These are phyloP conservation scores for Fomitopsis serialis DNA, from an alignment of 768 basidiomycete genomes.

Conservation along the genomic window DNA sequence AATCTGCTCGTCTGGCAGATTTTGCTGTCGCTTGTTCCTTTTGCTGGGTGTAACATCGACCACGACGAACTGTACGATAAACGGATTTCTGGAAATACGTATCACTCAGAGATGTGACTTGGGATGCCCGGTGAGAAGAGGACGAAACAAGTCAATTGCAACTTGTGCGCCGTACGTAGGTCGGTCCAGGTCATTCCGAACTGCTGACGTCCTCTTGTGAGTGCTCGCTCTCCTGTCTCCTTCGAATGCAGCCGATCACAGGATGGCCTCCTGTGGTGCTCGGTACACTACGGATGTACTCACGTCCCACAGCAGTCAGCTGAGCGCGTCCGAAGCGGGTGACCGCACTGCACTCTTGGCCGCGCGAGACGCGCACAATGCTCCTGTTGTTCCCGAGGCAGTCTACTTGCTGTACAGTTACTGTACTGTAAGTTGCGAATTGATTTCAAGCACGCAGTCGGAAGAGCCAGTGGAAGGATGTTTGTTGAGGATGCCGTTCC, in stretches of 20 bases:
- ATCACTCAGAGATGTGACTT: background rate
- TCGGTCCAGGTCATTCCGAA: background rate
- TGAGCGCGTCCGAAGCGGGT: background rate
- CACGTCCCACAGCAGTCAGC: background rate
- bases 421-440: too few relatives aligned
- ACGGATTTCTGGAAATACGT: background rate
- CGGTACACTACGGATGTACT: background rate
- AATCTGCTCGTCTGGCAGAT: too few relatives aligned
- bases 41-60: too few relatives aligned
- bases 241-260: background rate
- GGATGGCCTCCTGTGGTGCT: background rate
- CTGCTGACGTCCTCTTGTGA: too few relatives aligned
- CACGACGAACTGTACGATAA: background rate
- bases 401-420: too few relatives aligned
- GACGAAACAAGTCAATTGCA: too few relatives aligned
- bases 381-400: background rate
- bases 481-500: too few relatives aligned
- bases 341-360: background rate
- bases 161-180: background rate
- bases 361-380: background rate
- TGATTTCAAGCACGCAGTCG: too few relatives aligned
- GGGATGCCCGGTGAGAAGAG: too few relatives aligned
- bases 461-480: too few relatives aligned
- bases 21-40: too few relatives aligned
- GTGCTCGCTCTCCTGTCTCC: too few relatives aligned